A percentile compares a stretch with the other conserved stretches of the same genome.
Conservation (phyloP, 345 rosid genomes). For the Camelina hispida region DNA sequence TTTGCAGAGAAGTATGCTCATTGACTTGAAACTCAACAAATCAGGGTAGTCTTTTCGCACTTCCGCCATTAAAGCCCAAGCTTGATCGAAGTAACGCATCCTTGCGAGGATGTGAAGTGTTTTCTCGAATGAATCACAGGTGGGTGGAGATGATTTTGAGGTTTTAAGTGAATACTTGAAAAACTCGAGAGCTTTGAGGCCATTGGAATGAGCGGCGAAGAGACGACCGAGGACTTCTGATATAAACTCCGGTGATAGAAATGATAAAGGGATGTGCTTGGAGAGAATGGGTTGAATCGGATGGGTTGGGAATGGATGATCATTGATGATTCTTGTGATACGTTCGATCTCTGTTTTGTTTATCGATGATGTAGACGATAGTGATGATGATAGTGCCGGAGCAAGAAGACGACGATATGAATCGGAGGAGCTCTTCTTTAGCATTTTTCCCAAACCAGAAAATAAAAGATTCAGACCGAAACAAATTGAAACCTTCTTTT, state of each 20-base stretch:
- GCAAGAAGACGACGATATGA: conserved; percentile 38
- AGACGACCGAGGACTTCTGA: conserved; percentile 83
- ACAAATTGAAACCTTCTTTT: too few species aligned
- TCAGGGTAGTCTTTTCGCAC: conserved; percentile 49
- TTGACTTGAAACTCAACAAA: conserved; percentile 68
- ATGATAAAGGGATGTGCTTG: conserved; percentile 45
- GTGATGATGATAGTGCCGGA: conserved; percentile 9
- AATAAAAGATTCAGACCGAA: background rate
- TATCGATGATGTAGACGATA: conserved; percentile 30
- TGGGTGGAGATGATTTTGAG: conserved; percentile 50
- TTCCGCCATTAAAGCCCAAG: conserved; percentile 78
- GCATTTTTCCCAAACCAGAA: conserved; percentile 7
- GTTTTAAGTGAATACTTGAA: conserved; percentile 55
- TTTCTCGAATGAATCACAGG: conserved; percentile 73
- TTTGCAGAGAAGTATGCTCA: conserved; percentile 77
- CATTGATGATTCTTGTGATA: conserved; percentile 67
- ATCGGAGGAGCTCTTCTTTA: conserved; percentile 27
- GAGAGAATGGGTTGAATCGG: conserved; percentile 60
- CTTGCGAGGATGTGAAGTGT: conserved; percentile 79
- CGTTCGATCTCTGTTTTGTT: conserved; percentile 49
- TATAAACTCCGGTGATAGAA: conserved; percentile 52
- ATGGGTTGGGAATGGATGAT: conserved; percentile 70
- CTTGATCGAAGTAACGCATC: conserved; percentile 87
- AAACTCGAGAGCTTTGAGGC: conserved; percentile 87
- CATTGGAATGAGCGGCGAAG: conserved; percentile 86